A percentile compares a stretch with the other conserved stretches of the same genome.
Evolutionary conservation across 2,329 filamentous ascomycete genomes (phyloP).

Genomic region (Stemphylium beticola): DNA sequence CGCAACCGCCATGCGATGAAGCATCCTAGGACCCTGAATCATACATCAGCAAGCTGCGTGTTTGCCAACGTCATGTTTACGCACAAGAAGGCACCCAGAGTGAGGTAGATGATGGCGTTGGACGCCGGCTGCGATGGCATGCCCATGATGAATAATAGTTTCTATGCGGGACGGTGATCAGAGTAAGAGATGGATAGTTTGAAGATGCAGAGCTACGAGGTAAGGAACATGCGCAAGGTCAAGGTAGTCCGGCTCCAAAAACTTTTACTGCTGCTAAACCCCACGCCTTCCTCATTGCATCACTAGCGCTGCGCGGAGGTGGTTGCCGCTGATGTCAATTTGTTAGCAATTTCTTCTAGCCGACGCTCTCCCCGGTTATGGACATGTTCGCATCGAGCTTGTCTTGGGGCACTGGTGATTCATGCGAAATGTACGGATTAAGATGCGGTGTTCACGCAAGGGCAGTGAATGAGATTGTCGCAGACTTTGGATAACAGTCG

Average conservation of each 20-base stretch:
- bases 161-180: constrained; percentile 4
- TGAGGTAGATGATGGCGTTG: constrained; percentile 82
- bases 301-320: constrained; percentile 29
- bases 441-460: background rate
- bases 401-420: background rate
- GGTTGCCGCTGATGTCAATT: constrained; percentile 30
- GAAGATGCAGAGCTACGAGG: constrained; percentile 13
- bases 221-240: constrained; percentile 26
- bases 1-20: constrained; percentile 63
- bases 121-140: constrained; percentile 77
- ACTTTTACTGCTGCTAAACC: constrained; percentile 29
- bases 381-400: background rate
- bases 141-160: constrained; percentile 62
- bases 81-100: constrained; percentile 79
- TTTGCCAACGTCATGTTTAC: constrained; percentile 32
- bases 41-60: constrained; percentile 10
- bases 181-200: constrained; percentile 10
- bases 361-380: constrained; percentile 1
- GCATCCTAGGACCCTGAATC: constrained; percentile 66
- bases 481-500: background rate
- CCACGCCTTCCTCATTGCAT: constrained; percentile 31
- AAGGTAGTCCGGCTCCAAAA: constrained; percentile 22
- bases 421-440: background rate
- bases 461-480: background rate
- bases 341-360: constrained; percentile 16